Percentiles rank a stretch among this genome's conserved stretches.
Evolutionary conservation across 1,139 yeast species (phyloP).

Genomic region (Yamadazyma epiphylla): DNA sequence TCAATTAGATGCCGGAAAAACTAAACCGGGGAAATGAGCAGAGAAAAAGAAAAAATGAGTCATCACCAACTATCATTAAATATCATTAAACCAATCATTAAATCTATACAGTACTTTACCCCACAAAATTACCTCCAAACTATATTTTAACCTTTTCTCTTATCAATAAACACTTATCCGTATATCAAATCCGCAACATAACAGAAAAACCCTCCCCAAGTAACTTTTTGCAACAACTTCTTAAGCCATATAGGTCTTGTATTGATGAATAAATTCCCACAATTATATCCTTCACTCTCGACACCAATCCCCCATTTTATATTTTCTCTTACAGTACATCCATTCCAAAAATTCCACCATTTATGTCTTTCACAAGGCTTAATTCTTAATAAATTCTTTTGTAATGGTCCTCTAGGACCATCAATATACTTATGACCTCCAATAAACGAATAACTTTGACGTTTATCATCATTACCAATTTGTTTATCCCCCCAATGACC

Average conservation of each 20-base stretch:
- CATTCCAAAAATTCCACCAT: conserved; percentile 80
- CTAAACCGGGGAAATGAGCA: too few relatives aligned
- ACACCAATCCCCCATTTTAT: conserved; percentile 84
- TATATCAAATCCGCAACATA: conserved; percentile 54
- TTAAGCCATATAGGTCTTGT: conserved; percentile 50
- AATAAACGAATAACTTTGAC: conserved; percentile 77
- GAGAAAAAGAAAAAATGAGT: too few relatives aligned
- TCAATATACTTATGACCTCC: conserved; percentile 88
- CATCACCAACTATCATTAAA: too few relatives aligned
- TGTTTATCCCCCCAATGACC: conserved; percentile 94
- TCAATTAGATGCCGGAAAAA: too few relatives aligned
- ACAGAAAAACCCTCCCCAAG: conserved; percentile 73
- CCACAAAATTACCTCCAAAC: too few relatives aligned
- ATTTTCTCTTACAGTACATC: conserved; percentile 73
- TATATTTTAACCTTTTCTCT: not conserved
- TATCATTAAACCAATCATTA: too few relatives aligned
- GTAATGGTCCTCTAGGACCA: conserved; percentile 89
- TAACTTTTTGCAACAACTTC: conserved; percentile 44
- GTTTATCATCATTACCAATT: conserved; percentile 59
- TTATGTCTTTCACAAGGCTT: conserved; percentile 80
- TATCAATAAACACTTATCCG: conserved; percentile 28
- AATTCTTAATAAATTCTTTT: conserved; percentile 65
- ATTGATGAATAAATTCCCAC: conserved; percentile 56
- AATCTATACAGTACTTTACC: too few relatives aligned
- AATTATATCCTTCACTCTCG: conserved; percentile 74